Conservation (phyloP, 441 rosid genomes). For the Isatis lusitanica region DNA sequence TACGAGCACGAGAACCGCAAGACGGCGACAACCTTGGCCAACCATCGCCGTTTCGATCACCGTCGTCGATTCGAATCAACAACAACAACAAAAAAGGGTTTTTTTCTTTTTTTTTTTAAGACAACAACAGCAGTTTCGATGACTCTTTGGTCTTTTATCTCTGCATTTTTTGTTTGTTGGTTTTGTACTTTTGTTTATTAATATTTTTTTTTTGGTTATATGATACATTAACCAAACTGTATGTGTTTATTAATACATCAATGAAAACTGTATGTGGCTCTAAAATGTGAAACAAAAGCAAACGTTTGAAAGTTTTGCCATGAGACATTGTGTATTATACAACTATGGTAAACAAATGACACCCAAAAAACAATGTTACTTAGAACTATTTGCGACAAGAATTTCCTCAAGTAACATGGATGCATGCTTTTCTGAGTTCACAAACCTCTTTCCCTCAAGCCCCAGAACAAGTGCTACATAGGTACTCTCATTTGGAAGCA, state of each 20-base stretch:
- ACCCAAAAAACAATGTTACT: constrained; percentile 8
- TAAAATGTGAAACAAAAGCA: neutral
- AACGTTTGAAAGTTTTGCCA: neutral
- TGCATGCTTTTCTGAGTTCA: constrained; percentile 39
- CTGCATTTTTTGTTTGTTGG: too few species aligned
- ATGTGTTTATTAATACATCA: too few species aligned
- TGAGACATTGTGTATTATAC: neutral
- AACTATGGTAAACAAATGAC: neutral
- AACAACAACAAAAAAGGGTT: neutral
- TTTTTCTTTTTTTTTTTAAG: too few species aligned
- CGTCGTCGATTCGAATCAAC: too few species aligned
- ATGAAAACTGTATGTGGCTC: neutral
- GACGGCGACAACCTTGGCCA: neutral
- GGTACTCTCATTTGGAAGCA: constrained; percentile 44
- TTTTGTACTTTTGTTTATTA: too few species aligned
- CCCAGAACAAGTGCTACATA: constrained; percentile 42
- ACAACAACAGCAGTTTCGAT: too few species aligned
- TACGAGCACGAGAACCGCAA: neutral
- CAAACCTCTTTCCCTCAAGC: constrained; percentile 31
- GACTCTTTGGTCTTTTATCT: too few species aligned
- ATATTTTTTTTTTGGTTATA: too few species aligned
- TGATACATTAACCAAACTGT: too few species aligned
- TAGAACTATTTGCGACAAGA: constrained; percentile 17
- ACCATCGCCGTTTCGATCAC: neutral
- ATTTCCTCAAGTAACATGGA: constrained; percentile 40